Base-by-base conservation (phyloP, 768 basidiomycete species). In the Grammothele lineata region DNA sequence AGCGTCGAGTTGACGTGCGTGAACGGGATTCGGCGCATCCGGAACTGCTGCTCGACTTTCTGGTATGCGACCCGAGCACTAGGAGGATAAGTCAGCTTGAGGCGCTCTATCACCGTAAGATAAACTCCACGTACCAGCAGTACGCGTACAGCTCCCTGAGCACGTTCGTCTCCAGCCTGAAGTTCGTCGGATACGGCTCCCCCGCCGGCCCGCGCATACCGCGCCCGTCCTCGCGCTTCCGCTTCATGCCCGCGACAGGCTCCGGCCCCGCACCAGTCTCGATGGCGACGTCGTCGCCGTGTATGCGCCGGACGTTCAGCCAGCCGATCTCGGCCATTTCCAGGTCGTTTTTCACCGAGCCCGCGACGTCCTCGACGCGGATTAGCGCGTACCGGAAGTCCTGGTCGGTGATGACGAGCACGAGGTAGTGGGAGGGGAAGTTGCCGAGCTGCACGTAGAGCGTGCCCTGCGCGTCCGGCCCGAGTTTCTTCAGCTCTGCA, bases 41-140 rank as follows among this genome's bases (percentile, higher is more conserved):
- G 91, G 63, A 96, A 79, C 62, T 95, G 92, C 37, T 79, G 74
- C 65, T 96, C 92, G 44, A 97, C 83, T 57, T 84, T 89, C 54
- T 81, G 85, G 59, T 89, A 89, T n/a, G 92, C 85, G 15, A 93
- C 88, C 15, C 92, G 85, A 10, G 92, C 92, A 58, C 91, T 94
- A 50, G 5, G 30, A 14, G 40, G 25, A 37, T n/a, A 18, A 40
- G 17, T 23, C 15, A 15, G 11, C 12, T 32, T 33, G 14, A 41
- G 9, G 15, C 30, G 30, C 30, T 15, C 21, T 19, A 17, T 19
- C 15, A 2, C 11, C 14, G 32, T 24, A n/a, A 17, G 9, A 32
- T 6, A 14, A 21, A 17, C 18, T n/a, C n/a, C 19, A 40, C 70
- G 56, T 53, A 92, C 92, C 90, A 89, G 68, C 88, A 93, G 62